phyloP scores from a whole-genome alignment of 192 early-diverging fungal genomes.

The Linderina pennispora region DNA sequence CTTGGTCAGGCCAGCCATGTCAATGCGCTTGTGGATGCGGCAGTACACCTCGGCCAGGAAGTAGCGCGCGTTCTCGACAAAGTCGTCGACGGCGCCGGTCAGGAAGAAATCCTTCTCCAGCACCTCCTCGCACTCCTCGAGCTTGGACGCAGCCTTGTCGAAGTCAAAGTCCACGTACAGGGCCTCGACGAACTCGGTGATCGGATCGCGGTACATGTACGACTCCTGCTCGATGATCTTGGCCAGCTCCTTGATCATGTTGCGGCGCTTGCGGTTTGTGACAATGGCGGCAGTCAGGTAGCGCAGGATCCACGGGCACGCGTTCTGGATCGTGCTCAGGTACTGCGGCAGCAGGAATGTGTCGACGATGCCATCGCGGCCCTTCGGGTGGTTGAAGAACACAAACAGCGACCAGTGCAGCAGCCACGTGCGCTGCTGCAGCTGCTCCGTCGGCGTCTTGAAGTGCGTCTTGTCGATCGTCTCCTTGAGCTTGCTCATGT shows the following conservation, averaged over 20 bases:
- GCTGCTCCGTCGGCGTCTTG: constrained; percentile 72
- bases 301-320: constrained; percentile 94
- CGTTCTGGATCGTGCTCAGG: constrained; percentile 95
- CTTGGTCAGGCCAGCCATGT: constrained; percentile 78
- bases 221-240: constrained; percentile 83
- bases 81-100: constrained; percentile 80
- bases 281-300: constrained; percentile 90
- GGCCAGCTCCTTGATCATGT: constrained; percentile 82
- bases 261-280: constrained; percentile 83
- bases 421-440: constrained; percentile 90
- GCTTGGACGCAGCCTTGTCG: constrained; percentile 79
- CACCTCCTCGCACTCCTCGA: constrained; percentile 83
- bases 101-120: constrained; percentile 90
- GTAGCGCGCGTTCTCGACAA: constrained; percentile 88
- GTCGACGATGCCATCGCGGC: constrained; percentile 90
- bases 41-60: constrained; percentile 97
- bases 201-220: constrained; percentile 81
- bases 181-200: constrained; percentile 90
- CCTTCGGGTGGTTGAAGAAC: constrained; percentile 97
- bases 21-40: constrained; percentile 94
- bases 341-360: constrained; percentile 87
- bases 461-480: constrained; percentile 80
- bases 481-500: constrained; percentile 82
- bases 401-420: constrained; percentile 98
- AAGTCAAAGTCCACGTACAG: constrained; percentile 95